Percentiles rank a stretch among this genome's conserved stretches.
Evolutionary conservation across 2,329 filamentous ascomycete genomes (phyloP).

Genomic region (Hypocreales sp.): DNA sequence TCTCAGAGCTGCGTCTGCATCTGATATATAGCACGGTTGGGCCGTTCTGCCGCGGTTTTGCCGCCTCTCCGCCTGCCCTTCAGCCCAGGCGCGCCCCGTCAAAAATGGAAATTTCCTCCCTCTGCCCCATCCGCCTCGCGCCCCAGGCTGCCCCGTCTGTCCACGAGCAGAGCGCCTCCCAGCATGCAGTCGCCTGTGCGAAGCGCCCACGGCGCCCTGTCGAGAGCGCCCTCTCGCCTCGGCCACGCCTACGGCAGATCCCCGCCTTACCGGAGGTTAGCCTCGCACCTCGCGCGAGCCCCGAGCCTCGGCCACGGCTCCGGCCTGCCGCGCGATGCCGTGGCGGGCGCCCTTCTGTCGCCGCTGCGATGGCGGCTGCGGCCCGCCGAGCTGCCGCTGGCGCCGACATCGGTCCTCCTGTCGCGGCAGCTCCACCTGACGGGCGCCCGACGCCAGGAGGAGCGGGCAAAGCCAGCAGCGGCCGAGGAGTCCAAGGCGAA

Average conservation of each 20-base stretch:
- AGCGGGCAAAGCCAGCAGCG: conserved; percentile 7
- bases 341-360: conserved; percentile 14
- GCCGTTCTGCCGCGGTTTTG: conserved; percentile 13
- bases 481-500: conserved; percentile 8
- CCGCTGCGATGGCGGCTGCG: conserved; percentile 30
- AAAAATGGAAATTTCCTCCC: conserved; percentile 20
- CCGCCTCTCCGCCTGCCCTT: conserved; percentile 18
- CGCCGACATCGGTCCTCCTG: conserved; percentile 14
- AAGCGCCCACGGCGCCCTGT: conserved; percentile 27
- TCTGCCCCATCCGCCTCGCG: not conserved
- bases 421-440: conserved; percentile 18
- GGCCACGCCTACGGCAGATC: conserved; percentile 24
- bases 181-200: conserved; percentile 31
- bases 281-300: conserved; percentile 16
- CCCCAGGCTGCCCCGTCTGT: conserved; percentile 11
- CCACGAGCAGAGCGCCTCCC: no score
- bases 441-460: conserved; percentile 13
- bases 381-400: conserved; percentile 17
- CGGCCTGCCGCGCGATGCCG: conserved; percentile 10
- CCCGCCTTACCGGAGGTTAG: conserved; percentile 32
- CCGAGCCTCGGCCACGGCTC: conserved; percentile 11
- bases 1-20: no score
- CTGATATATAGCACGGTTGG: not conserved
- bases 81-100: no score
- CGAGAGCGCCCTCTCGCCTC: conserved; percentile 22